These are phyloP conservation scores for Ceratobasidium sp. DNA, from an alignment of 1,284 basidiomycete species.

Conservation along the genomic window DNA sequence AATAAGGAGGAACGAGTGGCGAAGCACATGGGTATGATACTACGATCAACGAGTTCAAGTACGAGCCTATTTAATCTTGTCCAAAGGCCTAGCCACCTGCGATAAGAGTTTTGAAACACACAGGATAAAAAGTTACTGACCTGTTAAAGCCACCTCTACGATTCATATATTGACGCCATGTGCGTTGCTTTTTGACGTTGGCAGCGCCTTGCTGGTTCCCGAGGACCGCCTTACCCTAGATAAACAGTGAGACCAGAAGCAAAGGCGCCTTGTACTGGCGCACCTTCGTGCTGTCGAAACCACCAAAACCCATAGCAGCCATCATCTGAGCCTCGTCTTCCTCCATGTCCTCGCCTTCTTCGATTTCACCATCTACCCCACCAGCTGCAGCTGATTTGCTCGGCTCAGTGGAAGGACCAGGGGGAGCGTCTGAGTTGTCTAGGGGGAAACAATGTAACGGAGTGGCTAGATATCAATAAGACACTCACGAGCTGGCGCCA, in stretches of 20 bases:
- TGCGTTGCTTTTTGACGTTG: slow-evolving; percentile 87
- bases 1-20: background rate
- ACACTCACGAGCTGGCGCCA: slow-evolving; percentile 53
- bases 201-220: slow-evolving; percentile 85
- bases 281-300: slow-evolving; percentile 93
- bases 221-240: slow-evolving; percentile 79
- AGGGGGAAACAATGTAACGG: background rate
- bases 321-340: slow-evolving; percentile 87
- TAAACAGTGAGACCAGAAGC: slow-evolving; percentile 5
- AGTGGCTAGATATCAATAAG: slow-evolving; percentile 45
- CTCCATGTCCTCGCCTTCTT: slow-evolving; percentile 74
- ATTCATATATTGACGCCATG: slow-evolving; percentile 98
- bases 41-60: slow-evolving; percentile 32
- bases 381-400: slow-evolving; percentile 59
- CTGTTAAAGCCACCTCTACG: slow-evolving; percentile 94
- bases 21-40: background rate
- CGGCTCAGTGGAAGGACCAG: slow-evolving; percentile 55
- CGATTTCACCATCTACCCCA: slow-evolving; percentile 57
- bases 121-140: slow-evolving; percentile 57
- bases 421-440: slow-evolving; percentile 2
- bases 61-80: slow-evolving; percentile 71
- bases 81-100: slow-evolving; percentile 66
- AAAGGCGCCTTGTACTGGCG: slow-evolving; percentile 50
- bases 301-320: slow-evolving; percentile 89
- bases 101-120: slow-evolving; percentile 48